These are phyloP conservation scores for Debaryomyces coudertii DNA, from an alignment of 1,139 yeast species.

Conservation along the genomic window DNA sequence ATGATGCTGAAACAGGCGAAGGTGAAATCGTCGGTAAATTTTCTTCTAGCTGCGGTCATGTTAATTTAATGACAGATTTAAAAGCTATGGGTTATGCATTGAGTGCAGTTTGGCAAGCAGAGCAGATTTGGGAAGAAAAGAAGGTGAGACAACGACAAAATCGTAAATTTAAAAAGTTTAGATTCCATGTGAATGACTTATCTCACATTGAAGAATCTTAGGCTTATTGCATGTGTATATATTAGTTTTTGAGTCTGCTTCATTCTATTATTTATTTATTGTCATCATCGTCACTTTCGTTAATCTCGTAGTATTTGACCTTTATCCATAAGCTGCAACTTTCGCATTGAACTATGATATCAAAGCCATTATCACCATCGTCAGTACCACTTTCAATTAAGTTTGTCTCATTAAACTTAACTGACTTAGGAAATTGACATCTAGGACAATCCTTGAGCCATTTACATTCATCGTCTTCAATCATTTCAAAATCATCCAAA, in stretches of 20 bases:
- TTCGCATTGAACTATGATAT: slow-evolving; percentile 73
- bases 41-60: slow-evolving; percentile 73
- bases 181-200: neutral
- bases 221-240: slow-evolving; percentile 1
- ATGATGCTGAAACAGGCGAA: slow-evolving; percentile 33
- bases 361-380: slow-evolving; percentile 60
- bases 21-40: slow-evolving; percentile 69
- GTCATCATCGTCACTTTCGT: slow-evolving; percentile 9
- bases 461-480: slow-evolving; percentile 22
- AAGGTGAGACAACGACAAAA: slow-evolving; percentile 6
- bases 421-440: slow-evolving; percentile 61
- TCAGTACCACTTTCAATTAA: slow-evolving; percentile 53
- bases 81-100: slow-evolving; percentile 74
- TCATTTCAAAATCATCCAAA: slow-evolving; percentile 58
- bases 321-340: slow-evolving; percentile 86
- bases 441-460: slow-evolving; percentile 72
- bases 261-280: slow-evolving; percentile 2
- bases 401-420: slow-evolving; percentile 61
- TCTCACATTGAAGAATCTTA: slow-evolving; percentile 3
- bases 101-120: slow-evolving; percentile 59
- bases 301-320: slow-evolving; percentile 60
- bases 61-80: slow-evolving; percentile 73
- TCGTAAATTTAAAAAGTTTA: neutral
- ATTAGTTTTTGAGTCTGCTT: neutral
- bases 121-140: slow-evolving; percentile 38